A percentile compares a stretch with the other conserved stretches of the same genome.
Conservation (phyloP, 176 grass and related monocot genomes). For the Musa schizocarpa region DNA sequence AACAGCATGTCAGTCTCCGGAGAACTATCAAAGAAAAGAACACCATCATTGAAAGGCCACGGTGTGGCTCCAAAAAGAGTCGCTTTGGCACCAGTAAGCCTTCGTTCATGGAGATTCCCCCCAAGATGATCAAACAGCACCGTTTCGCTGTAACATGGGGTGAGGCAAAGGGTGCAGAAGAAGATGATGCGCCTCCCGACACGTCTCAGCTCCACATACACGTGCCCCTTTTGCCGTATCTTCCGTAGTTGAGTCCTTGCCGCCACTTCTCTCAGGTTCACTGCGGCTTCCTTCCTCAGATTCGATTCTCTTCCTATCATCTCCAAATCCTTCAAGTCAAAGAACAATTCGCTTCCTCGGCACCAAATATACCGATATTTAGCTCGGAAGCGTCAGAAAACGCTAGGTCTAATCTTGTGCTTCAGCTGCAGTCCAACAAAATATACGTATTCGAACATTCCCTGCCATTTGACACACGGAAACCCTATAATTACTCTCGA, state of each 20-base stretch:
- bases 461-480: not conserved
- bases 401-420: not conserved
- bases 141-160: conserved; percentile 79
- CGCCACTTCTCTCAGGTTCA: conserved; percentile 73
- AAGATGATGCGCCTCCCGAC: conserved; percentile 72
- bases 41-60: conserved; percentile 88
- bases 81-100: conserved; percentile 65
- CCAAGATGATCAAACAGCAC: conserved; percentile 89
- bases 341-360: not conserved
- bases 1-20: conserved; percentile 33
- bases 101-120: conserved; percentile 60
- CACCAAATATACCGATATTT: not conserved
- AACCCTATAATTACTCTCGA: not conserved
- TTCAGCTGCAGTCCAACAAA: not conserved
- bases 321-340: not conserved
- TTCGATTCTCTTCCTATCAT: conserved; percentile 84
- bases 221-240: conserved; percentile 76
- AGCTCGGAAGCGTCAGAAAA: not conserved
- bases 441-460: conserved; percentile 23
- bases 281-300: conserved; percentile 40
- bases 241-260: conserved; percentile 66
- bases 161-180: conserved; percentile 98
- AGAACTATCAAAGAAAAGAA: conserved; percentile 81
- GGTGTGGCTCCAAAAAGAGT: conserved; percentile 83
- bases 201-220: conserved; percentile 77